Conservation (phyloP, 2,329 filamentous ascomycete genomes). For the Tolypocladium endophyticum region DNA sequence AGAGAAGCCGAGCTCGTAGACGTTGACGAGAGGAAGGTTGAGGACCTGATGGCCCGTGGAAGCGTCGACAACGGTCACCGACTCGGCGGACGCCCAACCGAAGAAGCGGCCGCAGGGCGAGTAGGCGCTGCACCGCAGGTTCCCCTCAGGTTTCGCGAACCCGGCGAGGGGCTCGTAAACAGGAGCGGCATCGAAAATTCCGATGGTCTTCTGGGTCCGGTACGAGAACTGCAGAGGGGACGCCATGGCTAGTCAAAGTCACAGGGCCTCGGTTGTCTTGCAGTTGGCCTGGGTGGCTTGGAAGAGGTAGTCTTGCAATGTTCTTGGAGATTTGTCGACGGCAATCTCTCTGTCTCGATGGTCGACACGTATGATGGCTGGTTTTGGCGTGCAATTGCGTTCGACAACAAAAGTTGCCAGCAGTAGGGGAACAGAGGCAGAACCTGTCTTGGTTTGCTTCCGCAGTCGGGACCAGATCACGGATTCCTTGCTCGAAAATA, state of each 20-base stretch:
- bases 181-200: conserved; percentile 83
- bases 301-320: conserved; percentile 6
- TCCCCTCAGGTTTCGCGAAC: conserved; percentile 82
- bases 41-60: conserved; percentile 65
- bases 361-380: neutral
- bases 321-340: conserved; percentile 8
- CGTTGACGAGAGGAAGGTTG: conserved; percentile 66
- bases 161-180: conserved; percentile 76
- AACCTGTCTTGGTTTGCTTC: neutral
- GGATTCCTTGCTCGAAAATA: neutral
- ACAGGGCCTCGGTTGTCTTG: conserved; percentile 40
- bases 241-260: conserved; percentile 91
- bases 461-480: neutral
- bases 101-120: conserved; percentile 94
- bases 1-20: conserved; percentile 92
- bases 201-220: conserved; percentile 94
- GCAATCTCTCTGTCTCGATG: neutral
- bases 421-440: neutral
- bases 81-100: conserved; percentile 83
- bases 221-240: conserved; percentile 90
- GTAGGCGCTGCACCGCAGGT: conserved; percentile 89
- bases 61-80: conserved; percentile 76
- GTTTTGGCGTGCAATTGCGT: neutral
- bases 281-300: conserved; percentile 11
- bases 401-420: neutral